Conservation (phyloP, 345 rosid genomes). For the Cardamine resedifolia region DNA sequence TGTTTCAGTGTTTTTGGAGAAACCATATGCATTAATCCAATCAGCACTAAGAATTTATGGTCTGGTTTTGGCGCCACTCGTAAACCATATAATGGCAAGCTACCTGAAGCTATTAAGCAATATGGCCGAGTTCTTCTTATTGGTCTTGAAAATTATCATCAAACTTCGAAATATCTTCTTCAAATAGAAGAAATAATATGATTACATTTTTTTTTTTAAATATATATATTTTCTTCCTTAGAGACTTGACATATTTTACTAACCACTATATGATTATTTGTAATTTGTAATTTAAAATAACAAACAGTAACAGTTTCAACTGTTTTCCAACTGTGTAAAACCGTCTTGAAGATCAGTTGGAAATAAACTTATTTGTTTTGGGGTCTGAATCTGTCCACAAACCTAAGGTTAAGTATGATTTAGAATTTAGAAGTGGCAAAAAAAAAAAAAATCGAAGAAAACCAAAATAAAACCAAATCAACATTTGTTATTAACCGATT, state of each 20-base stretch:
- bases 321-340: neutral
- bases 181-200: slow-evolving; percentile 30
- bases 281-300: neutral
- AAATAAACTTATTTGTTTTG: neutral
- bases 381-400: neutral
- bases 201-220: neutral
- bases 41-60: slow-evolving; percentile 42
- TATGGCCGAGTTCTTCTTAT: slow-evolving; percentile 37
- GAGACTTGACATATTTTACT: neutral
- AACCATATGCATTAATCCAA: slow-evolving; percentile 50
- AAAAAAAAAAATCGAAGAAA: neutral
- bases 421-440: neutral
- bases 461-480: neutral
- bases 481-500: neutral
- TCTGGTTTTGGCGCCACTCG: slow-evolving; percentile 46
- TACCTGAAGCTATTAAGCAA: slow-evolving; percentile 53
- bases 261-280: neutral
- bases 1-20: slow-evolving; percentile 62
- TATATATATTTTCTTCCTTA: neutral
- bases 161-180: slow-evolving; percentile 44
- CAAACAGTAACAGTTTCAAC: neutral
- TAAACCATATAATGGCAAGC: slow-evolving; percentile 47
- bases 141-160: slow-evolving; percentile 40
- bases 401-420: neutral
- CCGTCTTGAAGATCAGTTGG: neutral